phyloP scores from a whole-genome alignment of 2,329 filamentous ascomycete genomes.

The Gnomoniopsis sp. region DNA sequence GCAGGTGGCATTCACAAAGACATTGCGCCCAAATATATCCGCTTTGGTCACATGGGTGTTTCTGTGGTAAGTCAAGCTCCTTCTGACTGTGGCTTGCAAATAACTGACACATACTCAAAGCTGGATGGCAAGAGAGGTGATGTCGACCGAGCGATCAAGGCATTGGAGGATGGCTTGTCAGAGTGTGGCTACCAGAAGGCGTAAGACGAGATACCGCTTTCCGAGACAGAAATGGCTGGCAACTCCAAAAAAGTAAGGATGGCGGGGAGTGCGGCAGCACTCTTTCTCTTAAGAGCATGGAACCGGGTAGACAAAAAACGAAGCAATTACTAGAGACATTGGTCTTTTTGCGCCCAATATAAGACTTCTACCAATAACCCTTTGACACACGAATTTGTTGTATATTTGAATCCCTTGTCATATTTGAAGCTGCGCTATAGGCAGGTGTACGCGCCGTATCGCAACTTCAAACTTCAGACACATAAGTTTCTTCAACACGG shows the following conservation, averaged over 20 bases:
- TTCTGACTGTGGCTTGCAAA: not conserved
- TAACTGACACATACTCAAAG: slow-evolving; percentile 28
- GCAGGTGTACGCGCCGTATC: too few species aligned
- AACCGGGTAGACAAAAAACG: slow-evolving; percentile 9
- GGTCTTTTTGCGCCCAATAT: not conserved
- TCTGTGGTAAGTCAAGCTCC: slow-evolving; percentile 60
- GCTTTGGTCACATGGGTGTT: slow-evolving; percentile 97
- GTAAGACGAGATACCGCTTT: slow-evolving; percentile 22
- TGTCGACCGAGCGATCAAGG: slow-evolving; percentile 78
- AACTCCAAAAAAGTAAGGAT: too few species aligned
- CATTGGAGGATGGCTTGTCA: slow-evolving; percentile 68
- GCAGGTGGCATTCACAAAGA: slow-evolving; percentile 95
- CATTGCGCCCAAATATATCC: slow-evolving; percentile 88
- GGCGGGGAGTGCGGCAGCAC: too few species aligned
- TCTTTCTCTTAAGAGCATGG: not conserved
- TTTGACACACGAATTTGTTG: too few species aligned
- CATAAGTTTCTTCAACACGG: not conserved
- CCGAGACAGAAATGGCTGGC: not conserved
- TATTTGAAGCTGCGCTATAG: too few species aligned
- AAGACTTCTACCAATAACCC: too few species aligned
- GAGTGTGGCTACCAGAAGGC: slow-evolving; percentile 67
- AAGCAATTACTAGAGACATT: not conserved
- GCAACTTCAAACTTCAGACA: too few species aligned
- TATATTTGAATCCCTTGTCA: too few species aligned
- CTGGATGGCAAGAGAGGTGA: slow-evolving; percentile 76